Conservation (phyloP, 2,329 filamentous ascomycete genomes). For the Rhytidhysteron rufulum region DNA sequence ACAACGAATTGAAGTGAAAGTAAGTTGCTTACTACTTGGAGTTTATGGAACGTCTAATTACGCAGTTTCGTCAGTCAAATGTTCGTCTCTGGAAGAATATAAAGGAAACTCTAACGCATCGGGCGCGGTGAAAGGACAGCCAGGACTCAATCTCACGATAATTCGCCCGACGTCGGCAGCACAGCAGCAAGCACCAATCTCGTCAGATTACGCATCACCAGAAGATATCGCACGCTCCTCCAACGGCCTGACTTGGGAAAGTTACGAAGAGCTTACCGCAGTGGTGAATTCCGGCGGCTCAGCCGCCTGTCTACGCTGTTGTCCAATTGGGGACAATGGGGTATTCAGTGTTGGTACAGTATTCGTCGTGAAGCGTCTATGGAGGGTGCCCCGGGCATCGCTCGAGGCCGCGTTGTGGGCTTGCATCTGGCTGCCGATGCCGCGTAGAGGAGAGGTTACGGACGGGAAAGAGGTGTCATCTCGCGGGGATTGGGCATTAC, state of each 20-base stretch:
- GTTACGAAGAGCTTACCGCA: slow-evolving; percentile 42
- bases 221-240: not conserved
- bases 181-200: not conserved
- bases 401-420: slow-evolving; percentile 53
- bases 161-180: not conserved
- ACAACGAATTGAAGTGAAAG: not conserved
- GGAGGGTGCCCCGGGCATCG: slow-evolving; percentile 73
- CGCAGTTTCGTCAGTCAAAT: slow-evolving; percentile 22
- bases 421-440: slow-evolving; percentile 61
- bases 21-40: slow-evolving; percentile 65
- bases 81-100: too few species aligned
- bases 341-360: slow-evolving; percentile 77
- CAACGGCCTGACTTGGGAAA: not conserved
- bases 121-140: too few species aligned
- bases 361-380: slow-evolving; percentile 88
- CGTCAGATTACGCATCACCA: not conserved
- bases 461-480: slow-evolving; percentile 72
- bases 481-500: slow-evolving; percentile 70
- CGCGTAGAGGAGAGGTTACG: slow-evolving; percentile 66
- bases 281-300: slow-evolving; percentile 53
- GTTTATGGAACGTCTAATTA: slow-evolving; percentile 63
- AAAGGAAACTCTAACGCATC: too few species aligned
- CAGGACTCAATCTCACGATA: not conserved
- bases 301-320: slow-evolving; percentile 51
- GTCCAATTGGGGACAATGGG: slow-evolving; percentile 57